These are phyloP conservation scores for Trichoderma oligosporum DNA, from an alignment of 2,329 filamentous ascomycete species.

Conservation along the genomic window DNA sequence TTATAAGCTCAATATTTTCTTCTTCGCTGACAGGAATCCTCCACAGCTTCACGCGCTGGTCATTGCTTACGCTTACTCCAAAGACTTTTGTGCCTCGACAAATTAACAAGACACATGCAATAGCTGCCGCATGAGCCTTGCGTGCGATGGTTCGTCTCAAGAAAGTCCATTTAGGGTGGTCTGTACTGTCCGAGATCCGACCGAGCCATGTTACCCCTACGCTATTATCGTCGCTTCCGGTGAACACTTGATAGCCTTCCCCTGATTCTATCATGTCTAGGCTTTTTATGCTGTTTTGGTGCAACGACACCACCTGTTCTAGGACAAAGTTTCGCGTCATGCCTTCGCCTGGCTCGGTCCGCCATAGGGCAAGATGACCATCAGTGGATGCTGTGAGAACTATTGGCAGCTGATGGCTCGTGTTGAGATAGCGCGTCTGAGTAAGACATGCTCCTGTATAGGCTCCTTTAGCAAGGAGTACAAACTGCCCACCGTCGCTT, in stretches of 20 bases:
- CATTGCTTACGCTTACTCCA: conserved; percentile 53
- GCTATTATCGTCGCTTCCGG: conserved; percentile 86
- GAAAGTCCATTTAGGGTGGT: conserved; percentile 25
- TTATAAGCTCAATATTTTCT: conserved; percentile 39
- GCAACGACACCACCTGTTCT: conserved; percentile 47
- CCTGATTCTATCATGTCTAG: conserved; percentile 43
- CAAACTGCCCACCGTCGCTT: conserved; percentile 38
- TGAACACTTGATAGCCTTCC: conserved; percentile 53
- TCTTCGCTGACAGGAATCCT: conserved; percentile 29
- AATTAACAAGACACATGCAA: conserved; percentile 55
- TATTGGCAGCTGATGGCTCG: conserved; percentile 29
- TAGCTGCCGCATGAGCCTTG: conserved; percentile 66
- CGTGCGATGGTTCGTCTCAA: conserved; percentile 28
- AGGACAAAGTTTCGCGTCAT: conserved; percentile 26
- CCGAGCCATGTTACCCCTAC: conserved; percentile 53
- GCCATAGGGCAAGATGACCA: conserved; percentile 56
- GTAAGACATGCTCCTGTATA: conserved; percentile 76
- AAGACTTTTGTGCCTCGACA: conserved; percentile 21
- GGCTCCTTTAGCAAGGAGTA: conserved; percentile 48
- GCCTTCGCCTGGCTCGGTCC: conserved; percentile 21
- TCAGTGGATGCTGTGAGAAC: conserved; percentile 76
- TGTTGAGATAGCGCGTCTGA: conserved; percentile 49
- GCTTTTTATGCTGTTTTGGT: conserved; percentile 78
- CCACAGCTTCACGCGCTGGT: conserved; percentile 60
- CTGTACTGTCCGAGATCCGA: conserved; percentile 21